These are phyloP conservation scores for Tricholomella constricta DNA, from an alignment of 768 basidiomycete species.

Conservation along the genomic window DNA sequence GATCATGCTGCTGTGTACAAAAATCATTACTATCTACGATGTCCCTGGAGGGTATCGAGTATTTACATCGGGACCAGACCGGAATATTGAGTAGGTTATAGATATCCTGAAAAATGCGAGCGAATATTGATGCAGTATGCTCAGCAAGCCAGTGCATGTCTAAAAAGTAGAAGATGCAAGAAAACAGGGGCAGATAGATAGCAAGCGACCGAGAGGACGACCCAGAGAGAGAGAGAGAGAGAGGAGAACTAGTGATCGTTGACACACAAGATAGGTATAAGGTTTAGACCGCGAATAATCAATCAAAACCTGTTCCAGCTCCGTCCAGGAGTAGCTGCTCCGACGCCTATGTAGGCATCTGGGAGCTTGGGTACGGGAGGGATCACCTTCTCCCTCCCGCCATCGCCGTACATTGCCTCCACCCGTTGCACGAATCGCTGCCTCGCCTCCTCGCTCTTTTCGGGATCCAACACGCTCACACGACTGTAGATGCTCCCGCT, in stretches of 20 bases:
- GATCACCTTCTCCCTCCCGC: conserved; percentile 34
- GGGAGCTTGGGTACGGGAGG: conserved; percentile 51
- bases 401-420: conserved; percentile 50
- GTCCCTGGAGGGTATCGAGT: neutral
- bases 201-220: conserved; percentile 6
- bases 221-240: neutral
- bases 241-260: neutral
- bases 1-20: neutral
- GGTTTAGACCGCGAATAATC: conserved; percentile 12
- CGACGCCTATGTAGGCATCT: conserved; percentile 26
- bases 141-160: conserved; percentile 12
- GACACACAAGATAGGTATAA: neutral
- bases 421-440: conserved; percentile 53
- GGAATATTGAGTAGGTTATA: neutral
- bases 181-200: neutral
- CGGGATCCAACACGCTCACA: conserved; percentile 52
- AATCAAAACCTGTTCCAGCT: conserved; percentile 35
- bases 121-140: conserved; percentile 6
- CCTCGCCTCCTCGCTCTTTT: conserved; percentile 51
- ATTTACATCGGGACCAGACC: neutral
- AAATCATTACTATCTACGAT: neutral
- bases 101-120: neutral
- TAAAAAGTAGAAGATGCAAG: neutral
- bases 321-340: conserved; percentile 18
- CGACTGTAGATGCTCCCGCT: conserved; percentile 53